Conservation (phyloP, 2,329 filamentous ascomycete genomes). For the Fusarium neocosmosporiellum region DNA sequence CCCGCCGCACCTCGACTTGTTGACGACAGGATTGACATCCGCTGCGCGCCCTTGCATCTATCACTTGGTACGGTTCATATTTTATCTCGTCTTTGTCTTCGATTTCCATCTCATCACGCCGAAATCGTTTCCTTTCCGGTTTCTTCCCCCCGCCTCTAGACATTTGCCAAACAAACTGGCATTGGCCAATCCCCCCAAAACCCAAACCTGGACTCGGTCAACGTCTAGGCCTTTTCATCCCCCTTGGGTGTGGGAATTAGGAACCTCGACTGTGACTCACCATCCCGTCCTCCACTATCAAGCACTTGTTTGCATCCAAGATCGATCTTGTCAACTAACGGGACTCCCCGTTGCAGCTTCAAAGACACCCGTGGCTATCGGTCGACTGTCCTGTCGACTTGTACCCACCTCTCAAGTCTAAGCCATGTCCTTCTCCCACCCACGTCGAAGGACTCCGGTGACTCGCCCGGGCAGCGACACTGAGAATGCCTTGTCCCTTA, state of each 20-base stretch:
- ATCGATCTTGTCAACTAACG: conserved; percentile 45
- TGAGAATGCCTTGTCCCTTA: conserved; percentile 49
- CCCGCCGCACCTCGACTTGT: conserved; percentile 19
- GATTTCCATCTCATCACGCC: conserved; percentile 15
- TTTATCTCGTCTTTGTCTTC: conserved; percentile 31
- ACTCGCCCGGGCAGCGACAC: conserved; percentile 51
- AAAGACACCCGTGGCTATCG: conserved; percentile 48
- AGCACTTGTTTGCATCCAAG: conserved; percentile 40
- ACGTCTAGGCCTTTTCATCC: conserved; percentile 35
- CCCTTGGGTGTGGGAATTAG: conserved; percentile 42
- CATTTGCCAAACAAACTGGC: conserved; percentile 17
- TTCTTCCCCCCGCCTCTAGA: conserved; percentile 10
- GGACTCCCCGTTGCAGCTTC: conserved; percentile 44
- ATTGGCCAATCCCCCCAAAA: conserved; percentile 39
- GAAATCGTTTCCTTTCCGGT: conserved; percentile 14
- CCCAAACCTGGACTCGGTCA: conserved; percentile 35
- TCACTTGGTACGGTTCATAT: conserved; percentile 40
- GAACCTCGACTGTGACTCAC: conserved; percentile 50
- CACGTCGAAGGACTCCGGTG: conserved; percentile 59
- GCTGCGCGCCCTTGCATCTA: conserved; percentile 26
- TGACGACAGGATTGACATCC: conserved; percentile 28
- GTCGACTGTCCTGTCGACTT: conserved; percentile 39
- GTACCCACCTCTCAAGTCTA: conserved; percentile 50
- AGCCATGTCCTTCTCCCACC: conserved; percentile 62
- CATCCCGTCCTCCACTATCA: conserved; percentile 39